These are phyloP conservation scores for Aspergillus sp. DNA, from an alignment of 2,329 filamentous ascomycete species.

Conservation along the genomic window DNA sequence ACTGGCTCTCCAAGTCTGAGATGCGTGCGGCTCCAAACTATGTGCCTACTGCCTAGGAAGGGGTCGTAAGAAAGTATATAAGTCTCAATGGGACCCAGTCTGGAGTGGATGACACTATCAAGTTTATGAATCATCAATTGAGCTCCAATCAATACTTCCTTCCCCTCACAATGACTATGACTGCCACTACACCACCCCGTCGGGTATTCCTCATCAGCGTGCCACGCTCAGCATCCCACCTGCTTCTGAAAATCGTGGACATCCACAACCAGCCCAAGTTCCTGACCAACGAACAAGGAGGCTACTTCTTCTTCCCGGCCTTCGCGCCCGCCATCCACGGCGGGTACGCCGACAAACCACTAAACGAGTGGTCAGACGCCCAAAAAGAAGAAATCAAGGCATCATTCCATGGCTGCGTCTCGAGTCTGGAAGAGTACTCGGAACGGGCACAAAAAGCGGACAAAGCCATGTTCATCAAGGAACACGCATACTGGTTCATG, in stretches of 20 bases:
- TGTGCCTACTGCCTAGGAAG: too few relatives aligned
- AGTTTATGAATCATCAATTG: too few relatives aligned
- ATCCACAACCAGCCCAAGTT: slow-evolving; percentile 21
- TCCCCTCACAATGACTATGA: neutral
- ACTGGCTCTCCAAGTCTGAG: too few relatives aligned
- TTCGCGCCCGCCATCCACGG: slow-evolving; percentile 9
- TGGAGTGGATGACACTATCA: too few relatives aligned
- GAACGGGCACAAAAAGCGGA: slow-evolving; percentile 22
- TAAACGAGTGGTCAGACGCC: slow-evolving; percentile 29
- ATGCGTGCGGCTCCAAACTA: too few relatives aligned
- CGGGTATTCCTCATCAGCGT: slow-evolving; percentile 17
- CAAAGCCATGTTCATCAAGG: slow-evolving; percentile 38
- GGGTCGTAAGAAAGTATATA: too few relatives aligned
- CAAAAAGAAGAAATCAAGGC: slow-evolving; percentile 24
- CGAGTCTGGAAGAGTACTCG: slow-evolving; percentile 28
- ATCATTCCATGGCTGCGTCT: slow-evolving; percentile 29
- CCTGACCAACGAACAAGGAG: slow-evolving; percentile 15
- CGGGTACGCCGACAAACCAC: slow-evolving; percentile 14
- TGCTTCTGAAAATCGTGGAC: slow-evolving; percentile 22
- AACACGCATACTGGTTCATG: slow-evolving; percentile 34
- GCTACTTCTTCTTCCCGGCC: slow-evolving; percentile 24
- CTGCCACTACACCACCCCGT: neutral
- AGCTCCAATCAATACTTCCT: neutral
- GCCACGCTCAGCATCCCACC: slow-evolving; percentile 25
- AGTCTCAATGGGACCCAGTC: too few relatives aligned